A percentile compares a stretch with the other conserved stretches of the same genome.
These are phyloP conservation scores for Colletotrichum cereale DNA, from an alignment of 2,329 filamentous ascomycete species.

Conservation along the genomic window DNA sequence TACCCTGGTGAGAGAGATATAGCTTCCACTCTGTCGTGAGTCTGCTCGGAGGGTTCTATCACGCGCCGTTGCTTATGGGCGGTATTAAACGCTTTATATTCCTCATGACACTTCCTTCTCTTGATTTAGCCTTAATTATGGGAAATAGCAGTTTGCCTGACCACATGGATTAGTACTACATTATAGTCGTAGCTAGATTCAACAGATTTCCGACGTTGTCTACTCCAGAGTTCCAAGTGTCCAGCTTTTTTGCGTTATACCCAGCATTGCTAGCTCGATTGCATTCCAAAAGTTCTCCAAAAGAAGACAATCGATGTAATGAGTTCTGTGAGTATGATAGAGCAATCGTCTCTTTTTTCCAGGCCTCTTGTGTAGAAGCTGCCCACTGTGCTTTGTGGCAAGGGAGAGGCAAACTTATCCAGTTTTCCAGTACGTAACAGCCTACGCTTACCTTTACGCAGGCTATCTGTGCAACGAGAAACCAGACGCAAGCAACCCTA, in stretches of 20 bases:
- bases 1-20: conserved; percentile 40
- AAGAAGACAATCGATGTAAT: neutral
- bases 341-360: conserved; percentile 20
- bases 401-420: conserved; percentile 19
- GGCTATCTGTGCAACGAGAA: conserved; percentile 28
- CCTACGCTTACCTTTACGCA: conserved; percentile 10
- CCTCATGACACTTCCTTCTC: neutral
- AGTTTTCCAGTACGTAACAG: conserved; percentile 23
- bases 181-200: conserved; percentile 16
- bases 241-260: conserved; percentile 3
- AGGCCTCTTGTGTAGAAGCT: conserved; percentile 14
- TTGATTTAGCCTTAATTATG: neutral
- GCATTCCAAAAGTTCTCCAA: conserved; percentile 20
- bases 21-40: too few species aligned
- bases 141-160: neutral
- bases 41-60: neutral
- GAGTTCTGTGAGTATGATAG: neutral
- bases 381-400: conserved; percentile 28
- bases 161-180: neutral
- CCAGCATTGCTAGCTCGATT: neutral
- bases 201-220: conserved; percentile 33
- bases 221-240: conserved; percentile 32
- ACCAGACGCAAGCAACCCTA: conserved; percentile 29
- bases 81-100: too few species aligned
- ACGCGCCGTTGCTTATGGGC: too few species aligned